A percentile compares a stretch with the other conserved stretches of the same genome.
These are phyloP conservation scores for Blepharisma stoltei DNA, from an alignment of 73 alveolate genomes.

Conservation along the genomic window DNA sequence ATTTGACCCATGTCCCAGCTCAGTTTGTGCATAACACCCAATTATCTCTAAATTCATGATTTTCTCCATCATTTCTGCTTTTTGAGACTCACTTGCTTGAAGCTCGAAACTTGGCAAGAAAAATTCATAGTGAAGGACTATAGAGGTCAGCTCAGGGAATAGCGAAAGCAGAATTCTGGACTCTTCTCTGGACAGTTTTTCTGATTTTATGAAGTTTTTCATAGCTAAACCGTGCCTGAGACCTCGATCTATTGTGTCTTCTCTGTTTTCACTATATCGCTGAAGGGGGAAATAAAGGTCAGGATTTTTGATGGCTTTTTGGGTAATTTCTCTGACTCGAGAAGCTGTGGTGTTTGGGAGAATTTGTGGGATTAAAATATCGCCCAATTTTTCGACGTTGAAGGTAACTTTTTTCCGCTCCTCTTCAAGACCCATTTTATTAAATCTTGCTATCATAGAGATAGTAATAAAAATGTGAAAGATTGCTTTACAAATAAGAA, in stretches of 20 bases:
- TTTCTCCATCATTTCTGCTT: conserved; percentile 44
- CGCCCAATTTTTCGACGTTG: no score
- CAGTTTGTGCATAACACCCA: conserved; percentile 84
- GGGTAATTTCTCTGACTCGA: conserved; percentile 8
- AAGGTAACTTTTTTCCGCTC: no score
- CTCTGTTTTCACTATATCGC: not conserved
- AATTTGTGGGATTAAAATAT: not conserved
- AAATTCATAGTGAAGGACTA: conserved; percentile 6
- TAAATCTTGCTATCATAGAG: no score
- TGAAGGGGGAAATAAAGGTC: not conserved
- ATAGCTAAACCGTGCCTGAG: conserved; percentile 1
- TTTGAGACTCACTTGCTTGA: conserved; percentile 56
- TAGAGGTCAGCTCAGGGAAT: conserved; percentile 6
- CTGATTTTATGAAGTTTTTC: conserved; percentile 20
- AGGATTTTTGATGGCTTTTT: conserved; percentile 2
- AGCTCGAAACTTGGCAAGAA: conserved; percentile 14
- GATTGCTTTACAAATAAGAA: no score
- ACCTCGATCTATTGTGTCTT: not conserved
- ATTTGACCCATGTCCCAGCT: conserved; percentile 85
- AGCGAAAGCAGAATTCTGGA: not conserved
- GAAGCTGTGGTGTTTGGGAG: not conserved
- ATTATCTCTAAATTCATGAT: conserved; percentile 41
- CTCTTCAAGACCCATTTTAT: no score
- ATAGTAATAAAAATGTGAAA: no score
- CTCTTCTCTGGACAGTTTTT: conserved; percentile 20